A percentile compares a stretch with the other conserved stretches of the same genome.
Evolutionary conservation across 495 filamentous ascomycete species (phyloP).

Genomic region (Haplographium delicatum): DNA sequence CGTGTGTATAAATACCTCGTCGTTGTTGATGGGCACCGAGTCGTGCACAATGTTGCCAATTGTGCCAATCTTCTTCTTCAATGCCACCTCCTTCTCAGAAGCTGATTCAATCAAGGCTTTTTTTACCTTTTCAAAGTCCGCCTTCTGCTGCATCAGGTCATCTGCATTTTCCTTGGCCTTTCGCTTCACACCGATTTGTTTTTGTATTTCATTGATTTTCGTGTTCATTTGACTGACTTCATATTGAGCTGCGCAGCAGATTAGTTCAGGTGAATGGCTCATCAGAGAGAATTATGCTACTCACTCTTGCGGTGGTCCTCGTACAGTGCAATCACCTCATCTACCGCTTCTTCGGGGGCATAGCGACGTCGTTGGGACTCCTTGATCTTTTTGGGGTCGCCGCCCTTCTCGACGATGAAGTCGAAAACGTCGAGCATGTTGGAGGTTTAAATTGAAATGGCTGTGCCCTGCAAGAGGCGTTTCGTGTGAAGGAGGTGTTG

Average conservation of each 20-base stretch:
- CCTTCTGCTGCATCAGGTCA: constrained; percentile 69
- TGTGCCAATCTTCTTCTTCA: constrained; percentile 72
- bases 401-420: constrained; percentile 82
- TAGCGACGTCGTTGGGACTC: constrained; percentile 79
- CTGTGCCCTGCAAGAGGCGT: not conserved
- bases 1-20: constrained; percentile 53
- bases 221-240: constrained; percentile 70
- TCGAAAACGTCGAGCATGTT: constrained; percentile 63
- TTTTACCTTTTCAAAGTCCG: constrained; percentile 70
- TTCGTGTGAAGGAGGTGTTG: not conserved
- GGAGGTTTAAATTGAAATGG: too few relatives aligned
- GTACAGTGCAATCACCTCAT: constrained; percentile 82
- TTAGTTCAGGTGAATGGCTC: not conserved
- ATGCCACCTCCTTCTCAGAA: constrained; percentile 61
- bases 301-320: constrained; percentile 80
- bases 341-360: constrained; percentile 76
- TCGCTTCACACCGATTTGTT: constrained; percentile 86
- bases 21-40: constrained; percentile 82
- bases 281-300: constrained; percentile 12
- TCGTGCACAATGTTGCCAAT: constrained; percentile 95
- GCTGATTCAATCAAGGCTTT: constrained; percentile 70
- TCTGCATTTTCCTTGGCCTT: constrained; percentile 88
- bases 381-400: constrained; percentile 81
- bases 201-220: constrained; percentile 82
- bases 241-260: constrained; percentile 58